Evolutionary conservation across 352 stramenopile species (phyloP).

Genomic region (Globisporangium spinosum): DNA sequence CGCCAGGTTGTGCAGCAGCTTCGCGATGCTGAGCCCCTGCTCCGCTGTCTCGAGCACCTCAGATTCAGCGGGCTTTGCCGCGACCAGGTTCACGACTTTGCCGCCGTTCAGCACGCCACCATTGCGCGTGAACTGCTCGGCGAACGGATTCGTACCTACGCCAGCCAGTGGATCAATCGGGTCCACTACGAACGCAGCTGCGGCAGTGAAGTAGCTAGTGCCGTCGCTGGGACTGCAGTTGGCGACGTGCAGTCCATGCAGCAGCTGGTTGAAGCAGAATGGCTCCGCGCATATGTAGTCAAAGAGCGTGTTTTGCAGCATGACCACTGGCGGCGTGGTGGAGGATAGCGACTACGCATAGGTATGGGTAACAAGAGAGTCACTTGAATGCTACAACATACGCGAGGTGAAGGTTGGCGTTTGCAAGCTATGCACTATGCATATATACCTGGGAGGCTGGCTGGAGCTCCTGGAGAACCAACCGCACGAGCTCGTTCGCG

Average conservation of each 20-base stretch:
- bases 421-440: background rate
- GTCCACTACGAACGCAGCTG: conserved; percentile 18
- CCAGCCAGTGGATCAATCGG: conserved; percentile 14
- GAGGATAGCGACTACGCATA: conserved; percentile 4
- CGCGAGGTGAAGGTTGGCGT: too few species aligned
- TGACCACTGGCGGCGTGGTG: conserved; percentile 22
- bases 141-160: conserved; percentile 38
- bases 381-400: background rate
- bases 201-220: conserved; percentile 21
- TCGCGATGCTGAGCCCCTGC: conserved; percentile 73
- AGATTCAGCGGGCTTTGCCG: conserved; percentile 29
- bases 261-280: conserved; percentile 44
- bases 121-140: conserved; percentile 50
- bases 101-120: conserved; percentile 43
- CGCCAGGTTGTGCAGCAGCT: conserved; percentile 67
- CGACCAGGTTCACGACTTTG: conserved; percentile 31
- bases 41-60: conserved; percentile 56
- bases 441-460: conserved; percentile 34
- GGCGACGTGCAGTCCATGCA: conserved; percentile 38
- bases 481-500: conserved; percentile 36
- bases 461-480: conserved; percentile 46
- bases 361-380: background rate
- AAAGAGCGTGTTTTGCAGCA: conserved; percentile 45
- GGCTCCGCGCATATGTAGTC: conserved; percentile 50
- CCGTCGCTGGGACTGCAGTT: conserved; percentile 30